Conservation (phyloP, 2,329 filamentous ascomycete species). For the Colletotrichum sp. region DNA sequence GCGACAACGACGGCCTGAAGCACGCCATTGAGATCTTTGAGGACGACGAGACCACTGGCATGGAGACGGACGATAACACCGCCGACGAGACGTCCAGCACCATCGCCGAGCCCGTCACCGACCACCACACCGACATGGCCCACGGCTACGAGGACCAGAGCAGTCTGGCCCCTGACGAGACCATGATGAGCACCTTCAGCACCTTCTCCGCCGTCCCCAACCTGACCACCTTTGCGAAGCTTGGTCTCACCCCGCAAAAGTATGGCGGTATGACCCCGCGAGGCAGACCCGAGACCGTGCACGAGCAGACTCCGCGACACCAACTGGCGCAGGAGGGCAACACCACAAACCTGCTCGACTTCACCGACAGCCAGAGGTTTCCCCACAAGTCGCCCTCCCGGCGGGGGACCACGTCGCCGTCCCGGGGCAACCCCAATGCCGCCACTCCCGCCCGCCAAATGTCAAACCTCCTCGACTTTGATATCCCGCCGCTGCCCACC, state of each 20-base stretch:
- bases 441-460: constrained; percentile 59
- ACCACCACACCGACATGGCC: constrained; percentile 21
- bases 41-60: constrained; percentile 43
- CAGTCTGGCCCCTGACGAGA: constrained; percentile 67
- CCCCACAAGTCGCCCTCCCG: constrained; percentile 55
- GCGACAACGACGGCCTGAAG: constrained; percentile 60
- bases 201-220: constrained; percentile 89
- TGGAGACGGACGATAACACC: constrained; percentile 29
- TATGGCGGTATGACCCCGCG: constrained; percentile 47
- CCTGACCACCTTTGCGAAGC: constrained; percentile 80
- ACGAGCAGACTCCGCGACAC: constrained; percentile 39
- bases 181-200: constrained; percentile 83
- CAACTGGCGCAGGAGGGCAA: constrained; percentile 51
- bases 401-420: constrained; percentile 26
- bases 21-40: constrained; percentile 69
- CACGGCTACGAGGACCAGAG: constrained; percentile 36
- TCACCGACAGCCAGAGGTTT: constrained; percentile 74
- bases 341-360: constrained; percentile 85
- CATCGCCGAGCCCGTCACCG: constrained; percentile 20
- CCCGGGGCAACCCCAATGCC: constrained; percentile 29
- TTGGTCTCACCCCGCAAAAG: constrained; percentile 70
- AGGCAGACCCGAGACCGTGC: constrained; percentile 36
- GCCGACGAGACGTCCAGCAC: constrained; percentile 21
- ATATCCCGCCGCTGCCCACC: constrained; percentile 91
- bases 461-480: constrained; percentile 82